Conservation (phyloP, 2,329 filamentous ascomycete genomes). For the Magnaporthiopsis incrustans region DNA sequence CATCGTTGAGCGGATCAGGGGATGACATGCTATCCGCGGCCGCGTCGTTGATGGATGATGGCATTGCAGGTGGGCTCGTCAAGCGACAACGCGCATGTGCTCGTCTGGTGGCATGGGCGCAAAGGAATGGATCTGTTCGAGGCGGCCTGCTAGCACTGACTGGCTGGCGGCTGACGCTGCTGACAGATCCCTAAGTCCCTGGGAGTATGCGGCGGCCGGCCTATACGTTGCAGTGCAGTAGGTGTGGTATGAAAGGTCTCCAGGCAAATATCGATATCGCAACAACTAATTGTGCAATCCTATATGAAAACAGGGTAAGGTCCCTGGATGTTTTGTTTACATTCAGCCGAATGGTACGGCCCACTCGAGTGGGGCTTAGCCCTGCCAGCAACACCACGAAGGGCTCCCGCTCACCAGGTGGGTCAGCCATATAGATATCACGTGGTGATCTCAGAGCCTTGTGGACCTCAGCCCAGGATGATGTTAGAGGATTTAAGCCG, state of each 20-base stretch:
- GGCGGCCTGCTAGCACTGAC: background rate
- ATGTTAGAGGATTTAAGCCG: too few relatives aligned
- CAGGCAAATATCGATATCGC: background rate
- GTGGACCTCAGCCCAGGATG: too few relatives aligned
- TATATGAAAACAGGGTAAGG: background rate
- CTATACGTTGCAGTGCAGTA: background rate
- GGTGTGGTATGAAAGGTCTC: background rate
- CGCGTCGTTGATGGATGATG: conserved; percentile 3
- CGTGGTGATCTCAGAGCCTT: too few relatives aligned
- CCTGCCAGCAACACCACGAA: background rate
- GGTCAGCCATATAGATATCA: too few relatives aligned
- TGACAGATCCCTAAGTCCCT: background rate
- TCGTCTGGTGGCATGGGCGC: background rate
- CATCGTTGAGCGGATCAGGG: conserved; percentile 41
- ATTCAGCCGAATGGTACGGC: background rate
- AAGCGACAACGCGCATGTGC: background rate
- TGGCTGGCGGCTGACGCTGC: background rate
- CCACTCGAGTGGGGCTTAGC: background rate
- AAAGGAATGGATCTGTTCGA: background rate
- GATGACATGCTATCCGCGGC: conserved; percentile 39
- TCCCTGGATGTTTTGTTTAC: background rate
- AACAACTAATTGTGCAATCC: background rate
- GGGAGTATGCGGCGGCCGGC: background rate
- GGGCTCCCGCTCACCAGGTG: background rate
- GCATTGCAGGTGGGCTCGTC: background rate